Base-by-base conservation (phyloP, 805 yeast species). In the Starmerella riodocensis region DNA sequence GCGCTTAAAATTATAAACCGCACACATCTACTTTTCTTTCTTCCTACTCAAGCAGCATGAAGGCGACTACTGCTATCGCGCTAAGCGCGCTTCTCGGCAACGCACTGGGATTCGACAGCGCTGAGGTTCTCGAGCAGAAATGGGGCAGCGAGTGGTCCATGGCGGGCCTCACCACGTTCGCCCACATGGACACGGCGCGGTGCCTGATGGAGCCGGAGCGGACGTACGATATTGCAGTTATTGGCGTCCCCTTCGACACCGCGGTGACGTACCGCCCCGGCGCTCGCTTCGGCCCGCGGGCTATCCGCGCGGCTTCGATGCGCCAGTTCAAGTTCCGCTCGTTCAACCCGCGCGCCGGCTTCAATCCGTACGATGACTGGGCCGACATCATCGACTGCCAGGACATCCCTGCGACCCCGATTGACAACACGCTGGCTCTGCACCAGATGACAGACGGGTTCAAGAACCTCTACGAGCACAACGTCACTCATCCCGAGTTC, bases 181-280 rank as follows among this genome's bases (percentile, higher is more conserved):
- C 91, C 2, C 91, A 82, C 46, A 60, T 82, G 36, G 74, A 74
- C 19, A 66, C 70, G 41, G 63, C 69, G 29, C 65, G 65, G 42
- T 82, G 93, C 54, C 64, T 81, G 34, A 69, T 55, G 17, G 37
- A 52, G 57, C 70, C 31, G 63, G 66, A 4, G 45, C 55, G 45
- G 6, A 51, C 61, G 2, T 83, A 67, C 49, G 93, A 82, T 50
- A 69, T 82, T 35, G 93, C 76, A 0, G 47, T 82, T 12, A 66
- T 81, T 40, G 93, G 93, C 4, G 77, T 78, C 1, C 93, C 93
- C 0, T 82, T 81, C 50, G 93, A 81, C 53, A 81, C 91, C 6
- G 88, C 88, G 0, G 76, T 76, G 0, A 69, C 85, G 1, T 81
- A 74, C 56, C 66, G 93, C 36, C 70, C 86, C 0, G 93, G 93